Conservation (phyloP, 768 basidiomycete species). For the Gymnopilus dilepis region DNA sequence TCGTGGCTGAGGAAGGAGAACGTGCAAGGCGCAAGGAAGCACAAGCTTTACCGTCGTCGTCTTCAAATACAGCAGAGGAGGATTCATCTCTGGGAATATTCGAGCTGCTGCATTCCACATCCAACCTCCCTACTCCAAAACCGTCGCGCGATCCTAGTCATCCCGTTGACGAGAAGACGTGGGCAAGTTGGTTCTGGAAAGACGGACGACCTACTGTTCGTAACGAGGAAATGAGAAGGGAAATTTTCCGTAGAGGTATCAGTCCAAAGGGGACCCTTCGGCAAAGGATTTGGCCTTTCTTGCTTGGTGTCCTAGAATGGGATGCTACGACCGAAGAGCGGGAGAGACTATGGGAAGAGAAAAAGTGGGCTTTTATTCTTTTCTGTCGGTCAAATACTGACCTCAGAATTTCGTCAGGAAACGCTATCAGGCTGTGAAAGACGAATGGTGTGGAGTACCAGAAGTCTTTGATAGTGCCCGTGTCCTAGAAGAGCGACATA, state of each 20-base stretch:
- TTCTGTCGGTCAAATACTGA: background rate
- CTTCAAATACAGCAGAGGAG: slow-evolving; percentile 59
- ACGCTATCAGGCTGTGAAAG: slow-evolving; percentile 73
- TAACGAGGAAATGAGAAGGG: slow-evolving; percentile 71
- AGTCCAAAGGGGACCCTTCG: slow-evolving; percentile 58
- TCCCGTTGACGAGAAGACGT: slow-evolving; percentile 75
- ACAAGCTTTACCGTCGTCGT: slow-evolving; percentile 61
- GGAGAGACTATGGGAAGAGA: slow-evolving; percentile 61
- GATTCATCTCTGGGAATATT: slow-evolving; percentile 84
- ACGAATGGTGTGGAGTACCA: slow-evolving; percentile 82
- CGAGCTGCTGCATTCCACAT: slow-evolving; percentile 79
- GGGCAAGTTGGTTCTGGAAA: slow-evolving; percentile 79
- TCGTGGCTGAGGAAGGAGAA: slow-evolving; percentile 98
- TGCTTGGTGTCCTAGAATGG: slow-evolving; percentile 88
- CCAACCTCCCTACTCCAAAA: slow-evolving; percentile 82
- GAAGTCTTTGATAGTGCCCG: slow-evolving; percentile 83
- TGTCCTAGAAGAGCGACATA: slow-evolving; percentile 90
- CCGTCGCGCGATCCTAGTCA: slow-evolving; percentile 80
- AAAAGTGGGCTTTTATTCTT: slow-evolving; percentile 49
- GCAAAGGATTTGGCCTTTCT: slow-evolving; percentile 87
- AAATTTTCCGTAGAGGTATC: slow-evolving; percentile 82
- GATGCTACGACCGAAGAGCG: slow-evolving; percentile 67
- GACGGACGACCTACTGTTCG: slow-evolving; percentile 71
- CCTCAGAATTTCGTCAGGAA: slow-evolving; percentile 46
- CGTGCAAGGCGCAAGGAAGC: slow-evolving; percentile 83